Base-by-base conservation (phyloP, 352 stramenopile genomes). In the Pythium scleroteichum region DNA sequence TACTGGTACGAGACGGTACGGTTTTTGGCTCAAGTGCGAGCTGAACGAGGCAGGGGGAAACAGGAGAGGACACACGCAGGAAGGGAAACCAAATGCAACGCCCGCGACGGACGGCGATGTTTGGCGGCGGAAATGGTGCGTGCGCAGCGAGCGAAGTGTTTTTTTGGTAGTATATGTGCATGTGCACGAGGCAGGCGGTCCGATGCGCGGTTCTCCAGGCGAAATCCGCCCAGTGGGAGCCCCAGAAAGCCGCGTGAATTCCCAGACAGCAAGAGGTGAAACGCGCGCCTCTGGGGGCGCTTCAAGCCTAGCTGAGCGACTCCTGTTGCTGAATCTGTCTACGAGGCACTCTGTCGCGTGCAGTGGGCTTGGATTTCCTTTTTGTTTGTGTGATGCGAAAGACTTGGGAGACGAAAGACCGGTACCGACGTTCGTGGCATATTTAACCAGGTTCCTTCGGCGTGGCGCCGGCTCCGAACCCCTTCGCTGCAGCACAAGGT, bases 381-480 rank as follows among this genome's bases (percentile, higher is more conserved):
- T 35, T 35, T 35, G 5, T 35, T 35, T 35, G 29, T 35, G 29
- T 35, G 29, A 35, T 35, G 29, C 29, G 29, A 35, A 10, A 35
- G 29, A 10, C 29, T 5, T 35, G 29, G 29, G 29, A 10, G 29
- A 35, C 29, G 29, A 35, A 35, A 35, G 29, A 41, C 46, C 38
- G 38, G 52, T 65, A 61, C 59, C 59, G 59, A 66, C 59, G 19
- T 42, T 52, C 45, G 59, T 65, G 48, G 29, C 52, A 35, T 50
- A 44, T 52, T 66, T 50, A n/a, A 53, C 52, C 62, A 69, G 62
- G 62, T 64, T 58, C 48, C 35, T 69, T 69, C 48, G 62, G 54
- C 23, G 49, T 50, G 23, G 54, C 38, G 19, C 53, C 39, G 22
- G 42, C 46, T 24, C 38, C 45, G 4, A 69, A 59, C 44, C 49